These are phyloP conservation scores for Scheffersomyces amazonensis DNA, from an alignment of 805 yeast species.

Conservation along the genomic window DNA sequence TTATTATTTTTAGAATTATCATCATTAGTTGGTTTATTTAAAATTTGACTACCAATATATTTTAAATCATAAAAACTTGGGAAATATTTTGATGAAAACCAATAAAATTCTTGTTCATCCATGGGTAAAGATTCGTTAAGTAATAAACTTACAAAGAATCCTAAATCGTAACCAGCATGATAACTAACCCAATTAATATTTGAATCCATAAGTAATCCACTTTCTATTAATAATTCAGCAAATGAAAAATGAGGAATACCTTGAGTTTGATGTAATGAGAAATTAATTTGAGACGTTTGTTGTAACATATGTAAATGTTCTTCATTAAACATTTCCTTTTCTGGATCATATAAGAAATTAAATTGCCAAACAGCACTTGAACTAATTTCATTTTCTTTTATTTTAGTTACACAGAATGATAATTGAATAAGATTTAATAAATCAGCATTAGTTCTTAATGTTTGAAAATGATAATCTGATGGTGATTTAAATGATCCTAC, in stretches of 20 bases:
- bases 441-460: slow-evolving; percentile 88
- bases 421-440: slow-evolving; percentile 81
- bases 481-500: slow-evolving; percentile 89
- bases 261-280: slow-evolving; percentile 63
- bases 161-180: slow-evolving; percentile 93
- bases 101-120: slow-evolving; percentile 72
- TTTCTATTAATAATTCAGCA: slow-evolving; percentile 79
- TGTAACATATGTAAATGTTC: slow-evolving; percentile 79
- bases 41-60: slow-evolving; percentile 38
- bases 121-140: slow-evolving; percentile 76
- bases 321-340: slow-evolving; percentile 78
- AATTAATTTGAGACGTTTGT: slow-evolving; percentile 77
- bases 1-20: slow-evolving; percentile 13
- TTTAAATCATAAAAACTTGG: slow-evolving; percentile 86
- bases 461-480: slow-evolving; percentile 92
- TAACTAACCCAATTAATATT: slow-evolving; percentile 84
- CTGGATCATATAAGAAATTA: slow-evolving; percentile 79
- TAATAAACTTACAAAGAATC: slow-evolving; percentile 76
- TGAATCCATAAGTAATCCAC: slow-evolving; percentile 76
- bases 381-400: slow-evolving; percentile 46
- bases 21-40: slow-evolving; percentile 16
- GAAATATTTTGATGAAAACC: slow-evolving; percentile 69
- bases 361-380: slow-evolving; percentile 94
- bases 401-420: slow-evolving; percentile 37
- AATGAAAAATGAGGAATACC: slow-evolving; percentile 82